phyloP scores from a whole-genome alignment of 345 rosid species.

The Eutrema yunnanense region DNA sequence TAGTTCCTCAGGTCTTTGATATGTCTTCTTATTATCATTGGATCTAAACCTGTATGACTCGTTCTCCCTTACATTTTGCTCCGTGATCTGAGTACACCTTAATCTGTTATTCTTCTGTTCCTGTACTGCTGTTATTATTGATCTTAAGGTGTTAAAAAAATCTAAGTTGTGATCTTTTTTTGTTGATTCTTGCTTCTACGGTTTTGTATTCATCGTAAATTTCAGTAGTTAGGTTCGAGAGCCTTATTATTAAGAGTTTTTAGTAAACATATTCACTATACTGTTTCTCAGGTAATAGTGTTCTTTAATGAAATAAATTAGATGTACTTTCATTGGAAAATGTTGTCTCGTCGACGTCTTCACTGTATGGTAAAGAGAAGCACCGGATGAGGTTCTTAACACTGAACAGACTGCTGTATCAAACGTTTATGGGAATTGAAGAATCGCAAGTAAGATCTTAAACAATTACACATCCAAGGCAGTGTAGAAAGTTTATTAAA shows the following conservation, averaged over 20 bases:
- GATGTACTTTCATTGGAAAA: not conserved
- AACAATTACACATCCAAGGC: not conserved
- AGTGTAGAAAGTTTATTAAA: not conserved
- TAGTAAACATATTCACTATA: not conserved
- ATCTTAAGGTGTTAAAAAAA: not conserved
- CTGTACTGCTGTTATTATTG: not conserved
- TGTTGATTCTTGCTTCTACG: not conserved
- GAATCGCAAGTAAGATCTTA: not conserved
- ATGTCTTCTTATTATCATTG: not conserved
- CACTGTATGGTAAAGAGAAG: too few relatives aligned
- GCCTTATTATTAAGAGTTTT: not conserved
- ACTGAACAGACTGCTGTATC: not conserved
- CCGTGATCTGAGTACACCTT: not conserved
- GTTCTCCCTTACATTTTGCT: not conserved
- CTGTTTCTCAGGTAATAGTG: not conserved
- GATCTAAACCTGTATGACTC: not conserved
- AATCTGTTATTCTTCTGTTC: not conserved
- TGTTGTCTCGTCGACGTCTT: not conserved
- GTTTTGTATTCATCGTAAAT: not conserved
- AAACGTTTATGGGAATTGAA: not conserved
- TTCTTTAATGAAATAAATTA: not conserved
- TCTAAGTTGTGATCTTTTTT: not conserved
- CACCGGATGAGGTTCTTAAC: too few relatives aligned
- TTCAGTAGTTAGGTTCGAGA: not conserved
- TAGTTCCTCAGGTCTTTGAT: not conserved